Conservation (phyloP, 2,329 filamentous ascomycete genomes). For the Pseudocercospora crystallina region DNA sequence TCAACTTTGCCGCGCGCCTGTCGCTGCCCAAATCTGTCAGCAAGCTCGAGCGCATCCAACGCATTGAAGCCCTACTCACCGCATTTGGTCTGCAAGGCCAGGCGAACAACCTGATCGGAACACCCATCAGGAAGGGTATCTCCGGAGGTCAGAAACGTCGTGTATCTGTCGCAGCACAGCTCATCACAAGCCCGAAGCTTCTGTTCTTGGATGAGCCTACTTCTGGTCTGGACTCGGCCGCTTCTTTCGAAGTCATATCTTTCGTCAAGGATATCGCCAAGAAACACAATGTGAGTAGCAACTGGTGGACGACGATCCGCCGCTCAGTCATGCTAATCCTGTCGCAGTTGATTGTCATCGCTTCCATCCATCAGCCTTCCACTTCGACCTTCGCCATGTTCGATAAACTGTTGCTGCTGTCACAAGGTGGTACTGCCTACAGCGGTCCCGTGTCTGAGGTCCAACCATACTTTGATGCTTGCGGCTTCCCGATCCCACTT, state of each 20-base stretch:
- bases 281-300: conserved; percentile 59
- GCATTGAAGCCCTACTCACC: conserved; percentile 65
- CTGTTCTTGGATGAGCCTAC: conserved; percentile 84
- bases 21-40: conserved; percentile 53
- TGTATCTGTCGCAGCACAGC: conserved; percentile 74
- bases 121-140: conserved; percentile 78
- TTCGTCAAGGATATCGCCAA: conserved; percentile 68
- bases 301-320: neutral
- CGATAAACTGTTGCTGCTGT: conserved; percentile 74
- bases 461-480: conserved; percentile 61
- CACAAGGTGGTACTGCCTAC: conserved; percentile 69
- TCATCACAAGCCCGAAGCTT: conserved; percentile 78
- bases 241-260: conserved; percentile 72
- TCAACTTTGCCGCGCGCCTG: conserved; percentile 74
- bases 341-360: conserved; percentile 68
- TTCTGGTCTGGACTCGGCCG: conserved; percentile 76
- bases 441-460: conserved; percentile 64
- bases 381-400: conserved; percentile 77
- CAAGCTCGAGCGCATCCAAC: conserved; percentile 59
- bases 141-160: conserved; percentile 83
- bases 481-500: conserved; percentile 63
- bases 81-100: conserved; percentile 73
- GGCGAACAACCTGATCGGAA: conserved; percentile 72
- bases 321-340: neutral
- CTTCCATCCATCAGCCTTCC: conserved; percentile 83